Conservation (phyloP, 768 basidiomycete genomes). For the Pleurotus tuoliensis region DNA sequence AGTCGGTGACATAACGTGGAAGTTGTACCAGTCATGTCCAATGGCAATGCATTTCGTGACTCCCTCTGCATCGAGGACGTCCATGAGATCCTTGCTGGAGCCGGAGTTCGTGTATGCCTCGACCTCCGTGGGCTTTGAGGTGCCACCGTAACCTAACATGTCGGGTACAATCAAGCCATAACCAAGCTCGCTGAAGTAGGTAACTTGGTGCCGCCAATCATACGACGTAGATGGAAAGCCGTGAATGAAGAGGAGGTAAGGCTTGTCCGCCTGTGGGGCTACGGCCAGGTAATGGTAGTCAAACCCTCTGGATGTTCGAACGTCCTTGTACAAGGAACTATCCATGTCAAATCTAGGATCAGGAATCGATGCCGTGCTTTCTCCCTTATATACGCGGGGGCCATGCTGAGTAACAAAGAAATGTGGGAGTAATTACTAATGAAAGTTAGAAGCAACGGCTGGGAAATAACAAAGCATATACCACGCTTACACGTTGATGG, state of each 20-base stretch:
- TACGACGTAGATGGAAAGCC: conserved; percentile 31
- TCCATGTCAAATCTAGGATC: not conserved
- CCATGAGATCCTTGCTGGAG: conserved; percentile 35
- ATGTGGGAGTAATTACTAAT: no score
- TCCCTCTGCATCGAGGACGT: conserved; percentile 35
- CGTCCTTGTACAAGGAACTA: conserved; percentile 21
- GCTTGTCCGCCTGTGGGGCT: conserved; percentile 20
- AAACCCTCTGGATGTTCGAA: conserved; percentile 26
- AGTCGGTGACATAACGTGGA: not conserved
- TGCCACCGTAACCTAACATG: conserved; percentile 50
- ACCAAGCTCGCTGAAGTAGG: conserved; percentile 30
- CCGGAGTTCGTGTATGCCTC: conserved; percentile 27
- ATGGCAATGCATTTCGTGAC: conserved; percentile 30
- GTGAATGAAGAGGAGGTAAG: conserved; percentile 38
- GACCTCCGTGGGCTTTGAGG: conserved; percentile 38
- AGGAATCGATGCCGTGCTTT: no score
- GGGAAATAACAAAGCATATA: no score
- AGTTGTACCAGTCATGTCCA: conserved; percentile 39
- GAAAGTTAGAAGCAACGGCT: no score
- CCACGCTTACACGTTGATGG: no score
- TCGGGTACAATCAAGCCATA: conserved; percentile 47
- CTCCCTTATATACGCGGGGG: no score
- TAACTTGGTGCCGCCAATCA: conserved; percentile 30
- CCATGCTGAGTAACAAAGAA: no score
- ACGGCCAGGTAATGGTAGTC: conserved; percentile 33